Evolutionary conservation across 2,329 filamentous ascomycete species (phyloP), one percentile per base, ranked within the genome.

Genomic region (Exophiala sp.): DNA sequence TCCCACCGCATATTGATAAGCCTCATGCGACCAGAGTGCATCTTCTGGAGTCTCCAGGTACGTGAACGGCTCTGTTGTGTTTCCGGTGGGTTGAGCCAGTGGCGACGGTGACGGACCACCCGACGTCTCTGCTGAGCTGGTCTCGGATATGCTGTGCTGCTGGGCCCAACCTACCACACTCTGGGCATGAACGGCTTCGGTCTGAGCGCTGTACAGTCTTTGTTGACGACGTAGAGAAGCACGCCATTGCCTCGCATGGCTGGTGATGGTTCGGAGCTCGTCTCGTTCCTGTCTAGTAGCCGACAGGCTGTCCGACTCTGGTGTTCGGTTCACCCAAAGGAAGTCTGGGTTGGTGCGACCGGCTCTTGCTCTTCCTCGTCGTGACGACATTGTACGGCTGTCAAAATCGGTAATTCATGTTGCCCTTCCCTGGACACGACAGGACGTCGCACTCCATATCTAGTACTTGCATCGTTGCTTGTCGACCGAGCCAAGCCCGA

Each of bases 271-370:
- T 47, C 57, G 53, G 34, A 59, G 50, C 24, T 56, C 57, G 21
- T 59, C 57, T 20, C 57, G 46, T 42, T 56, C 53, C 33, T 56
- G 53, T 50, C 57, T 50, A 16, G 49, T 59, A 6, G 57, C 47
- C 9, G 53, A 54, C 20, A 59, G 44, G 16, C 45, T 50, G 10
- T 56, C 57, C 9, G 57, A 59, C 14, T 56, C 57, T 35, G 57
- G 53, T 11, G 49, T 54, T n/a, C 57, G 50, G 34, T 59, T 59
- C 32, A 59, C 50, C 57, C 57, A 59, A 44, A 59, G 57, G 34
- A 59, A 59, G 33, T 59, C 57, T 18, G 53, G 57, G 44, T 44
- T 50, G 41, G 24, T 50, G 32, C 36, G 20, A 16, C 39, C 42
- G 9, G 47, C 35, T 35, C 50, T 46, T 35, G 45, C 50, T 38